These are phyloP conservation scores for Daldinia childiae DNA, from an alignment of 495 filamentous ascomycete species.

Conservation along the genomic window DNA sequence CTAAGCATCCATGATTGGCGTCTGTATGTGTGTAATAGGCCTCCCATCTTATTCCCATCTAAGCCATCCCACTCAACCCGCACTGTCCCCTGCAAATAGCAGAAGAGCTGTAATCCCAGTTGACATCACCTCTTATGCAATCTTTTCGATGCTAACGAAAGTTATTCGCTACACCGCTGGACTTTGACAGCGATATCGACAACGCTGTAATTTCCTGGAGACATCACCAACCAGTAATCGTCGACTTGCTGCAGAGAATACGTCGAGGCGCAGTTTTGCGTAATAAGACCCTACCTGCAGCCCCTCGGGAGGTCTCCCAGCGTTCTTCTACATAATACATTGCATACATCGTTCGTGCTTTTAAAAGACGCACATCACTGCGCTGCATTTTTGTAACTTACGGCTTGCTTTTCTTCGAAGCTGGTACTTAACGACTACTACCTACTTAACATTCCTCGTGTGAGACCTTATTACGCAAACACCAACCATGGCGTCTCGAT, in stretches of 20 bases:
- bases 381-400: constrained; percentile 9
- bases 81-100: constrained; percentile 34
- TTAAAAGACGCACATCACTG: constrained; percentile 33
- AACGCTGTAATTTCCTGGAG: constrained; percentile 27
- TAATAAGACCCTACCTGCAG: constrained; percentile 28
- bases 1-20: background rate
- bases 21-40: constrained; percentile 23
- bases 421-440: constrained; percentile 16
- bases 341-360: constrained; percentile 8
- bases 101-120: constrained; percentile 20
- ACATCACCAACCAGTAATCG: constrained; percentile 9
- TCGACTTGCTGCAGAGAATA: constrained; percentile 35
- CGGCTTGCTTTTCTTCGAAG: constrained; percentile 13
- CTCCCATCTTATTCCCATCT: constrained; percentile 21
- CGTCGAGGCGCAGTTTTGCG: constrained; percentile 44
- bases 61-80: constrained; percentile 15
- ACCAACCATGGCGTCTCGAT: constrained; percentile 41
- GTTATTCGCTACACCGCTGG: constrained; percentile 34
- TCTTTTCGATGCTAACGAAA: constrained; percentile 24
- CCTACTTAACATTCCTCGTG: constrained; percentile 5
- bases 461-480: constrained; percentile 11
- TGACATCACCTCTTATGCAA: constrained; percentile 41
- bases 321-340: constrained; percentile 16
- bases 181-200: background rate
- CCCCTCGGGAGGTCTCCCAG: constrained; percentile 24